Evolutionary conservation across 495 filamentous ascomycete genomes (phyloP).

Genomic region (Daldinia childiae): DNA sequence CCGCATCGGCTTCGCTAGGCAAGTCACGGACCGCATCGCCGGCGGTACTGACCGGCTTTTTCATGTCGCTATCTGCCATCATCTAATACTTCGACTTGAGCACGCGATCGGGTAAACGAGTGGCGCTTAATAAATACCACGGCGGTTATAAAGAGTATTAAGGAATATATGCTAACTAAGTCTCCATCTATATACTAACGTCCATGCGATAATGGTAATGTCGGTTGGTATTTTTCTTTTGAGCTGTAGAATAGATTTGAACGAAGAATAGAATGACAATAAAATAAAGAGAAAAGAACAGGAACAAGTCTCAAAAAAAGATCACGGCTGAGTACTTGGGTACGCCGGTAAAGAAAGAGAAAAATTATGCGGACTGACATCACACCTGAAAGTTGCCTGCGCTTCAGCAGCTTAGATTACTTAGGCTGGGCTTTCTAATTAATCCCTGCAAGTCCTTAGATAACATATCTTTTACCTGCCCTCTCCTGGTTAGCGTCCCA

Average conservation of each 20-base stretch:
- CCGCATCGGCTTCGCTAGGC: conserved; percentile 20
- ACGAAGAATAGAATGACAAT: background rate
- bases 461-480: conserved; percentile 19
- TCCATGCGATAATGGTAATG: background rate
- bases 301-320: conserved; percentile 18
- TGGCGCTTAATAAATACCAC: background rate
- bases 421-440: background rate
- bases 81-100: background rate
- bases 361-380: conserved; percentile 33
- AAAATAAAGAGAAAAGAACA: conserved; percentile 9
- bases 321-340: conserved; percentile 16
- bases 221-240: background rate
- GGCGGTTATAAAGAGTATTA: background rate
- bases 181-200: background rate
- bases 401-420: background rate
- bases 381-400: conserved; percentile 22
- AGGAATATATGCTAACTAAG: background rate
- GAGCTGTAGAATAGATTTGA: background rate
- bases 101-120: conserved; percentile 10
- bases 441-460: conserved; percentile 2
- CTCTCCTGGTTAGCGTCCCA: conserved; percentile 23
- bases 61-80: conserved; percentile 36
- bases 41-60: conserved; percentile 29
- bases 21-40: conserved; percentile 24
- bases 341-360: background rate